phyloP scores from a whole-genome alignment of 2,329 filamentous ascomycete species.

The Monosporascus cannonballus region DNA sequence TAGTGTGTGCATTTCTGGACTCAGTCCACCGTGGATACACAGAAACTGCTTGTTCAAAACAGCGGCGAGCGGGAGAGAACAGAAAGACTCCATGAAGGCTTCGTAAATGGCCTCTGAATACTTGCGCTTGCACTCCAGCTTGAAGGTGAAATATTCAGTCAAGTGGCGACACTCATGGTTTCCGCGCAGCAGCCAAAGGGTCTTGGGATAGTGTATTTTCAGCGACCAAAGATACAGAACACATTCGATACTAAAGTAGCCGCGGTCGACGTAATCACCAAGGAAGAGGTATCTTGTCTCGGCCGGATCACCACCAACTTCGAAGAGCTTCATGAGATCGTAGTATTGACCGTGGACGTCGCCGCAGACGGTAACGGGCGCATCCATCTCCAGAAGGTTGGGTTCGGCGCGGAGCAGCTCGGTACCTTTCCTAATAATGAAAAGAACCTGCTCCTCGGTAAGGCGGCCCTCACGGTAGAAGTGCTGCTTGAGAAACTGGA shows the following conservation, averaged over 20 bases:
- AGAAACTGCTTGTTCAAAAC: conserved; percentile 99
- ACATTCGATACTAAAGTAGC: conserved; percentile 99
- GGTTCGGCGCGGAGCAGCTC: conserved; percentile 85
- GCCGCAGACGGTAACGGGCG: conserved; percentile 96
- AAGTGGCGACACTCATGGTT: conserved; percentile 99
- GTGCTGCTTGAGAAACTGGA: conserved; percentile 94
- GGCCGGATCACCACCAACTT: conserved; percentile 92
- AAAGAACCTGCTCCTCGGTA: conserved; percentile 95
- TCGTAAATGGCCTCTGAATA: conserved; percentile 96
- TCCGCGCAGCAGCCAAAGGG: conserved; percentile 90
- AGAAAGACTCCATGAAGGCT: conserved; percentile 98
- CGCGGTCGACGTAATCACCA: conserved; percentile 95
- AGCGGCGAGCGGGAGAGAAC: conserved; percentile 82
- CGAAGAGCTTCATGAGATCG: conserved; percentile 98
- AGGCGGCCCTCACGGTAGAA: conserved; percentile 96
- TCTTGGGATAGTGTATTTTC: conserved; percentile 99
- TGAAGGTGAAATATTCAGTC: conserved; percentile 99
- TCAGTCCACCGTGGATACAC: conserved; percentile 94
- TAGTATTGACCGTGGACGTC: conserved; percentile 99
- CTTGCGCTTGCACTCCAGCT: conserved; percentile 99
- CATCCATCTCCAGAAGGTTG: conserved; percentile 98
- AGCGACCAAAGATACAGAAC: conserved; percentile 96
- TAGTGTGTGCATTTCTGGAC: conserved; percentile 90
- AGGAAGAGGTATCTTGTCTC: conserved; percentile 97
- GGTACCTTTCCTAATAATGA: conserved; percentile 84